Percentiles rank a stretch among this genome's conserved stretches.
These are phyloP conservation scores for Pholiota molesta DNA, from an alignment of 768 basidiomycete species.

Conservation along the genomic window DNA sequence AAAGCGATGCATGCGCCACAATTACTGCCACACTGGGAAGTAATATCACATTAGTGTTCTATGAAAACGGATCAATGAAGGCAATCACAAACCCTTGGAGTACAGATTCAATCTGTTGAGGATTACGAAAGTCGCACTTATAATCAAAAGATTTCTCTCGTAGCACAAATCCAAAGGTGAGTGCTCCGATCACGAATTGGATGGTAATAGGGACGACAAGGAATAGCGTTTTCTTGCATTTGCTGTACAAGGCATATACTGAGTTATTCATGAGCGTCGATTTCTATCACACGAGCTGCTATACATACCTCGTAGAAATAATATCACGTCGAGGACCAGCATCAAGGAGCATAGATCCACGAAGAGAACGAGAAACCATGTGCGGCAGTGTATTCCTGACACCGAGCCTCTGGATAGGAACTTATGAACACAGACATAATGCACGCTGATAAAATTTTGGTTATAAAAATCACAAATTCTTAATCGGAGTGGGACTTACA, in stretches of 20 bases:
- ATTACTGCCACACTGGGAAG: slow-evolving; percentile 4
- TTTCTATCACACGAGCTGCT: not conserved
- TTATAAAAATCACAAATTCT: too few species aligned
- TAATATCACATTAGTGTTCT: not conserved
- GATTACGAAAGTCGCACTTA: slow-evolving; percentile 6
- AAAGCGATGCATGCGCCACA: slow-evolving; percentile 8
- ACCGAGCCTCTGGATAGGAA: slow-evolving; percentile 4
- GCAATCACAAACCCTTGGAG: slow-evolving; percentile 3
- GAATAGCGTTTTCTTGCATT: slow-evolving; percentile 1
- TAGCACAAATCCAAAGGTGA: slow-evolving; percentile 1
- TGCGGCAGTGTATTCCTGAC: not conserved
- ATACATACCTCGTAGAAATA: slow-evolving; percentile 8
- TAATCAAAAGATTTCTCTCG: slow-evolving; percentile 8
- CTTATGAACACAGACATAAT: slow-evolving; percentile 1
- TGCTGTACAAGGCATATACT: slow-evolving; percentile 8
- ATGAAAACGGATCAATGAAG: not conserved
- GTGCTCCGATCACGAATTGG: slow-evolving; percentile 2
- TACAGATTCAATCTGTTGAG: slow-evolving; percentile 1
- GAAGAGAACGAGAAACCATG: slow-evolving; percentile 7
- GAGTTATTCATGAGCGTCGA: not conserved
- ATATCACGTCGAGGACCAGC: slow-evolving; percentile 1
- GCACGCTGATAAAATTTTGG: not conserved
- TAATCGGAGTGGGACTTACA: not conserved
- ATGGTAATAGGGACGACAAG: slow-evolving; percentile 4
- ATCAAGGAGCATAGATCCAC: not conserved